Base-by-base conservation (phyloP, 2,329 filamentous ascomycete species). In the Aureobasidium sp. region DNA sequence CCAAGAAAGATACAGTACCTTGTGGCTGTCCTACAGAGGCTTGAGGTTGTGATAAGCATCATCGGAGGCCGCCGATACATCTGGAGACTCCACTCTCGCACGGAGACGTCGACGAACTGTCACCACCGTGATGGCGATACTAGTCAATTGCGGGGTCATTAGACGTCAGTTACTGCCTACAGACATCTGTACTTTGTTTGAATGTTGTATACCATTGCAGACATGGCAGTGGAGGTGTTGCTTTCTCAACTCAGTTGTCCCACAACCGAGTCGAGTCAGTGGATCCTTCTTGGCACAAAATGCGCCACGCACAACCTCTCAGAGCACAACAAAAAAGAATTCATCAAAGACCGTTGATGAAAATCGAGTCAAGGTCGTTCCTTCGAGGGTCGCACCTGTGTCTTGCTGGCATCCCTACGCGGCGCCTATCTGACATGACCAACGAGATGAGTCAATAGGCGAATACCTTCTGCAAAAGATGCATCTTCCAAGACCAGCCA, bases 1-100 rank as follows among this genome's bases (percentile, higher is more conserved):
- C 41, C 41, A 45, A 45, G 41, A 24, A 6, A 34, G 27, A 34
- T 45, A 45, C 17, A 45, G 29, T 14, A 45, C 29, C 14, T 24
- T 29, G n/a, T 34, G 41, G 41, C 41, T 12, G 19, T 45, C 41
- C 41, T 45, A 7, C 16, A 45, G 45, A 38, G 19, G 45, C 45
- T 39, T 49, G 45, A 49, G 34, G 45, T 38, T 39, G 34, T 39
- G 45, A 49, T 49, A 49, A 49, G 45, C 45, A 49, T 39, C 34
- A 34, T 49, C 45, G 45, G 45, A 49, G 45, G 45, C 22, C 29
- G 34, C 45, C 45, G 45, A 49, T 6, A 49, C 45, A 21, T 24
- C 16, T 49, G 38, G 34, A 24, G 45, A 34, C 45, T 49, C 45
- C 45, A 49, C 45, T n/a, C 32, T 49, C 45, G 45, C 45, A 39